phyloP scores from a whole-genome alignment of 148 eudicot species.

The Chenopodium album region DNA sequence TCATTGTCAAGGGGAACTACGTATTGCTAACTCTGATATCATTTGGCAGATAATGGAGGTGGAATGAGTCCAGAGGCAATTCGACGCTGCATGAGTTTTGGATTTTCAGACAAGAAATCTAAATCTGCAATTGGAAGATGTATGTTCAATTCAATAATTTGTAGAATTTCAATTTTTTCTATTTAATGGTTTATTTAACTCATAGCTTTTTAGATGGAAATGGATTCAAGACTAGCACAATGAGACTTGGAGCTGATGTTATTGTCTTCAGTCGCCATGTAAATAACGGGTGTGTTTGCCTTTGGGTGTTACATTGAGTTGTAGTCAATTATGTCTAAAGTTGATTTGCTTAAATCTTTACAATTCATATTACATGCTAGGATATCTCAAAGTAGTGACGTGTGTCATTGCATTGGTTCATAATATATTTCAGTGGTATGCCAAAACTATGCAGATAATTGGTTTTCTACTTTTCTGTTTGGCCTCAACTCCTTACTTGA shows the following conservation, averaged over 20 bases:
- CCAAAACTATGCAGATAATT: not conserved
- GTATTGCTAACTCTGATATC: slow-evolving; percentile 28
- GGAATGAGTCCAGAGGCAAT: slow-evolving; percentile 87
- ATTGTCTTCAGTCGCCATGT: slow-evolving; percentile 67
- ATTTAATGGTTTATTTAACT: slow-evolving; percentile 20
- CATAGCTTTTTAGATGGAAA: slow-evolving; percentile 79
- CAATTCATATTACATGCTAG: not conserved
- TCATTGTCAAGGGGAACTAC: not conserved
- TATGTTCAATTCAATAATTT: slow-evolving; percentile 30
- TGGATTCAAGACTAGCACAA: slow-evolving; percentile 91
- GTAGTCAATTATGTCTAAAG: not conserved
- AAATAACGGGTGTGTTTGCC: slow-evolving; percentile 34
- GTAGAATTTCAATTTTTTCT: not conserved
- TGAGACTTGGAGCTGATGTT: slow-evolving; percentile 96
- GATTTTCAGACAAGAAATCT: slow-evolving; percentile 83
- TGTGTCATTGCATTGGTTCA: not conserved
- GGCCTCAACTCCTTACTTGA: not conserved
- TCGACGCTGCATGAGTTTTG: slow-evolving; percentile 86
- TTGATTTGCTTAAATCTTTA: not conserved
- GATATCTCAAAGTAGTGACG: not conserved
- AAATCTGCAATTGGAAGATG: slow-evolving; percentile 78
- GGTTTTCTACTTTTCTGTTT: not conserved
- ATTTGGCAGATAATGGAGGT: slow-evolving; percentile 74
- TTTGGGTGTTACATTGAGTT: not conserved
- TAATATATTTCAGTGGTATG: not conserved